Conservation (phyloP, 2,329 filamentous ascomycete species). For the Colletotrichum siamense region DNA sequence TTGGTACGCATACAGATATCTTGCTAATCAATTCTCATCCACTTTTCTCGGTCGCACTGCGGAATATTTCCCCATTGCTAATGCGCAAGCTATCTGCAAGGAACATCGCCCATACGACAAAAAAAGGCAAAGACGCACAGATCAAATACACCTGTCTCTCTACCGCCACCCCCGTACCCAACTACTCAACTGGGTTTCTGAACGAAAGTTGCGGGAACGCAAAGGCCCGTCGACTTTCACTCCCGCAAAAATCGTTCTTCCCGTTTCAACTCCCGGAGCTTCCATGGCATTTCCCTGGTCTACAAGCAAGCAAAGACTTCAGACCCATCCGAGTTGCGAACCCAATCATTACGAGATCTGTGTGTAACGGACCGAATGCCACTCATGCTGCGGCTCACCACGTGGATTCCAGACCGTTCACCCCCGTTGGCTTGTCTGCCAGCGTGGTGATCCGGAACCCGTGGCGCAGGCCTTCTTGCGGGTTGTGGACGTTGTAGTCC, state of each 20-base stretch:
- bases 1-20: background rate
- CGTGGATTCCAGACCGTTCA: constrained; percentile 39
- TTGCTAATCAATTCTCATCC: background rate
- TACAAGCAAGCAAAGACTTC: background rate
- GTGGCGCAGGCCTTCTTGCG: constrained; percentile 44
- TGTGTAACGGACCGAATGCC: background rate
- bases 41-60: constrained; percentile 19
- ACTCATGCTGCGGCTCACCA: constrained; percentile 30
- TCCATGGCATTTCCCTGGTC: background rate
- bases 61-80: constrained; percentile 5
- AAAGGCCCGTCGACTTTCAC: background rate
- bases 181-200: background rate
- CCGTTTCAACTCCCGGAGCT: constrained; percentile 1
- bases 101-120: background rate
- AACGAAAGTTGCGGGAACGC: background rate
- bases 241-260: background rate
- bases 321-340: background rate
- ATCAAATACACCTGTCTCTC: background rate
- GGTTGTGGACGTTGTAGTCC: constrained; percentile 46
- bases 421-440: constrained; percentile 41
- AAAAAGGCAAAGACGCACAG: background rate
- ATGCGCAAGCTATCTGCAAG: background rate
- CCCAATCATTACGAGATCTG: background rate
- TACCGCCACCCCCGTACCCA: background rate
- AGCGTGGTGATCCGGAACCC: constrained; percentile 46